These are phyloP conservation scores for Aspergillus texensis DNA, from an alignment of 2,329 filamentous ascomycete genomes.

Conservation along the genomic window DNA sequence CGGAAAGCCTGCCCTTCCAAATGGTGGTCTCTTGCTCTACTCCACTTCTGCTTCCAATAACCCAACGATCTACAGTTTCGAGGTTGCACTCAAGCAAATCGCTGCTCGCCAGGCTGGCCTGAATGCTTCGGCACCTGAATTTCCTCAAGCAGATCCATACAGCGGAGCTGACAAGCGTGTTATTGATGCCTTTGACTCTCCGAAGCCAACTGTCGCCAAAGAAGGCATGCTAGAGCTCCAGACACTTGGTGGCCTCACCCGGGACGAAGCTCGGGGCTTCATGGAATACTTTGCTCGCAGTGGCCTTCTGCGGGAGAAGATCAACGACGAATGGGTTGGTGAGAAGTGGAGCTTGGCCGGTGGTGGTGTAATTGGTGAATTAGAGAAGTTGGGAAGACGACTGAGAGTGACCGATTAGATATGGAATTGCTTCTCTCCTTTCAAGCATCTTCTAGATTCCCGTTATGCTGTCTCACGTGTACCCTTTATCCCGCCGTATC, in stretches of 20 bases:
- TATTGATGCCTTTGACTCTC: slow-evolving; percentile 43
- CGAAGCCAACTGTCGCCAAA: slow-evolving; percentile 31
- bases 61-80: slow-evolving; percentile 65
- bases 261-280: slow-evolving; percentile 72
- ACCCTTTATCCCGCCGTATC: slow-evolving; percentile 3
- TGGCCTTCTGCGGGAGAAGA: slow-evolving; percentile 70
- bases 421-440: neutral
- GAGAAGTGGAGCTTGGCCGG: slow-evolving; percentile 86
- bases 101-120: slow-evolving; percentile 47
- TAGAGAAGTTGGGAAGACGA: slow-evolving; percentile 68
- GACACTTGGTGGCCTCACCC: slow-evolving; percentile 69
- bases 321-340: slow-evolving; percentile 71
- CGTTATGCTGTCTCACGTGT: slow-evolving; percentile 2
- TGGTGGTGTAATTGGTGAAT: slow-evolving; percentile 79
- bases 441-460: neutral
- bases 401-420: slow-evolving; percentile 36
- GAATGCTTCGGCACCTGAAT: slow-evolving; percentile 40
- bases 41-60: slow-evolving; percentile 74
- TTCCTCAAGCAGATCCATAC: slow-evolving; percentile 56
- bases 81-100: slow-evolving; percentile 63
- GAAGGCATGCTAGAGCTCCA: slow-evolving; percentile 48
- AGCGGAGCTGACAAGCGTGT: slow-evolving; percentile 56
- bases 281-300: slow-evolving; percentile 94
- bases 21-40: slow-evolving; percentile 79
- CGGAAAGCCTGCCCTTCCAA: slow-evolving; percentile 53